These are phyloP conservation scores for Pythium sukuiense DNA, from an alignment of 352 stramenopile species.

Conservation along the genomic window DNA sequence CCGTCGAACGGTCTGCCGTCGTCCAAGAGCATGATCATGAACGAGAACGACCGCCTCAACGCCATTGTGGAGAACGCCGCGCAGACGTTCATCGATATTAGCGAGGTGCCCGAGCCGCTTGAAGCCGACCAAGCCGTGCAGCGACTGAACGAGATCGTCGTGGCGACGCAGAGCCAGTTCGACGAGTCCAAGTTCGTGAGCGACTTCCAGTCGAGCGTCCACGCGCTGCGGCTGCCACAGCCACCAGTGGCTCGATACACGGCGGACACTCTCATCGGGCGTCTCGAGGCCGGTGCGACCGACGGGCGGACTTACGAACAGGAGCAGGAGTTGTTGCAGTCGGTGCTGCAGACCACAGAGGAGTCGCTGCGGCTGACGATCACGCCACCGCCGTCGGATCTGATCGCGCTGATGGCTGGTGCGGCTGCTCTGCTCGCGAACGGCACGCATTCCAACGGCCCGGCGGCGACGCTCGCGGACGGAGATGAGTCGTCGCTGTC, in stretches of 20 bases:
- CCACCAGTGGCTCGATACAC: conserved; percentile 24
- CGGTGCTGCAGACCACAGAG: conserved; percentile 44
- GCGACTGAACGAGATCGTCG: conserved; percentile 77
- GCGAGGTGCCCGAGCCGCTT: conserved; percentile 74
- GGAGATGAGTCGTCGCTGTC: conserved; percentile 3
- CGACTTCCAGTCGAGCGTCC: conserved; percentile 50
- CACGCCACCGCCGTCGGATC: conserved; percentile 48
- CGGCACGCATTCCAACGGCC: conserved; percentile 17
- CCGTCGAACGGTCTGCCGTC: conserved; percentile 48
- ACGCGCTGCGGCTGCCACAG: conserved; percentile 41
- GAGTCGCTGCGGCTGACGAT: conserved; percentile 53
- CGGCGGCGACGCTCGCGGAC: conserved; percentile 9
- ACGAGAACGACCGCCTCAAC: conserved; percentile 75
- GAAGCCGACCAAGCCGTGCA: conserved; percentile 76
- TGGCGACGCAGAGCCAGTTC: conserved; percentile 43
- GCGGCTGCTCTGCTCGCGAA: conserved; percentile 14
- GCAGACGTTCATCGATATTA: conserved; percentile 84
- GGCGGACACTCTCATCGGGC: conserved; percentile 47
- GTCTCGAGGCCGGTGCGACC: conserved; percentile 39
- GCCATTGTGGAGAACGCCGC: conserved; percentile 75
- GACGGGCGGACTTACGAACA: conserved; percentile 56
- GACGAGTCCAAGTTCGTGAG: conserved; percentile 55
- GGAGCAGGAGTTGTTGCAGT: conserved; percentile 51
- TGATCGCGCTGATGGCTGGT: conserved; percentile 64
- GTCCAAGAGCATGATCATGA: conserved; percentile 57